These are phyloP conservation scores for Colletotrichum coccodes DNA, from an alignment of 2,329 filamentous ascomycete genomes.

Conservation along the genomic window DNA sequence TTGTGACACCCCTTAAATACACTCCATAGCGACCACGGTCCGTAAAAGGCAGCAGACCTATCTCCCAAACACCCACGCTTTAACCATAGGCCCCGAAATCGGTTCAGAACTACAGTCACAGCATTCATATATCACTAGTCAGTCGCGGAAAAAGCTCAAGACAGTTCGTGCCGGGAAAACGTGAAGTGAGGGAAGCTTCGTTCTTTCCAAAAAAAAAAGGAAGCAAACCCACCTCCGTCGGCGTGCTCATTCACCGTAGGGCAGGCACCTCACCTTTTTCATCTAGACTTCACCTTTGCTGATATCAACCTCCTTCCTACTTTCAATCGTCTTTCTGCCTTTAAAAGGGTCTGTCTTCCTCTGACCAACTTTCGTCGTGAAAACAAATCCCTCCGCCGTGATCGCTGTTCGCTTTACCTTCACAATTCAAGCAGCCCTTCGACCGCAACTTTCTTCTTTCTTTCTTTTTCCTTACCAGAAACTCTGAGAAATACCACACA, in stretches of 20 bases:
- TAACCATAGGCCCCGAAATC: background rate
- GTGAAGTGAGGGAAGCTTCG: too few relatives aligned
- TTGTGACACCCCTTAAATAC: background rate
- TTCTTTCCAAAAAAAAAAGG: background rate
- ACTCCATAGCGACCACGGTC: background rate
- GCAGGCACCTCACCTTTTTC: background rate
- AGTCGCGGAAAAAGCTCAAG: background rate
- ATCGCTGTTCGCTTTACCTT: background rate
- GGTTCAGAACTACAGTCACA: too few relatives aligned
- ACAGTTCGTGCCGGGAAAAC: background rate
- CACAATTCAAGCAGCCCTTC: background rate
- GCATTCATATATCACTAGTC: too few relatives aligned
- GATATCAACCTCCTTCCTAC: background rate
- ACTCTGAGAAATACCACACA: too few relatives aligned
- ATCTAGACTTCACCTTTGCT: background rate
- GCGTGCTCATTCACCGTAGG: background rate
- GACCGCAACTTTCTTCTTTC: too few relatives aligned
- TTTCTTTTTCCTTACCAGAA: background rate
- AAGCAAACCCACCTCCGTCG: background rate
- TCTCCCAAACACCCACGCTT: too few relatives aligned
- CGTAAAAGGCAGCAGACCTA: background rate
- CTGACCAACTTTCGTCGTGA: background rate
- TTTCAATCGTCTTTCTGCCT: background rate
- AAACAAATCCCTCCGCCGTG: too few relatives aligned
- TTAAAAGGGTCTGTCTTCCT: rapidly evolving